phyloP scores from a whole-genome alignment of 176 grass and related monocot genomes.

The Typha latifolia region DNA sequence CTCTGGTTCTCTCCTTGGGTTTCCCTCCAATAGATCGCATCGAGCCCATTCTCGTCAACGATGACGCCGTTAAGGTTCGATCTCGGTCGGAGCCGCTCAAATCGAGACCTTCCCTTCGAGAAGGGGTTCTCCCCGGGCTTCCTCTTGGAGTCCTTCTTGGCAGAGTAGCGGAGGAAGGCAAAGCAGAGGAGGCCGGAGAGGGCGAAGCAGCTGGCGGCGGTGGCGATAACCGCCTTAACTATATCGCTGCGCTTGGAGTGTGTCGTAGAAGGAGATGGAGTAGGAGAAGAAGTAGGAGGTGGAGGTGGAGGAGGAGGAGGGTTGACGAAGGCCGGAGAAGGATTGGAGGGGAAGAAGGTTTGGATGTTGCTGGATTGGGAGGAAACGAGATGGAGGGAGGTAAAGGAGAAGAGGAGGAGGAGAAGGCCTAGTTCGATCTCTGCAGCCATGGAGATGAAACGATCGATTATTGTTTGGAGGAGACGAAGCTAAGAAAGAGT shows the following conservation, averaged over 20 bases:
- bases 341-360: constrained; percentile 46
- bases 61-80: constrained; percentile 13
- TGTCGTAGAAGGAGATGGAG: not conserved
- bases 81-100: not conserved
- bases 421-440: not conserved
- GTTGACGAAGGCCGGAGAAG: constrained; percentile 36
- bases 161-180: constrained; percentile 41
- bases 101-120: constrained; percentile 1
- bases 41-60: constrained; percentile 84
- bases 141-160: constrained; percentile 18
- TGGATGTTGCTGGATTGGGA: constrained; percentile 39
- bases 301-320: constrained; percentile 38
- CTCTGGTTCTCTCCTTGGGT: constrained; percentile 40
- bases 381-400: constrained; percentile 4
- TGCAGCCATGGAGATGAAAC: constrained; percentile 24
- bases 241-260: constrained; percentile 32
- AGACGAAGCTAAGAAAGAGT: not conserved
- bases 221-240: constrained; percentile 61
- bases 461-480: constrained; percentile 2
- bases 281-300: not conserved
- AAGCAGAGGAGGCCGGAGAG: constrained; percentile 58
- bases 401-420: not conserved
- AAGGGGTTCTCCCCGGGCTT: constrained; percentile 20
- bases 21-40: constrained; percentile 85
- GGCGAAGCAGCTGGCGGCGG: constrained; percentile 80